Percentiles rank a stretch among this genome's conserved stretches.
phyloP scores from a whole-genome alignment of 1,284 basidiomycete species.

The Porogramme epimiltina region DNA sequence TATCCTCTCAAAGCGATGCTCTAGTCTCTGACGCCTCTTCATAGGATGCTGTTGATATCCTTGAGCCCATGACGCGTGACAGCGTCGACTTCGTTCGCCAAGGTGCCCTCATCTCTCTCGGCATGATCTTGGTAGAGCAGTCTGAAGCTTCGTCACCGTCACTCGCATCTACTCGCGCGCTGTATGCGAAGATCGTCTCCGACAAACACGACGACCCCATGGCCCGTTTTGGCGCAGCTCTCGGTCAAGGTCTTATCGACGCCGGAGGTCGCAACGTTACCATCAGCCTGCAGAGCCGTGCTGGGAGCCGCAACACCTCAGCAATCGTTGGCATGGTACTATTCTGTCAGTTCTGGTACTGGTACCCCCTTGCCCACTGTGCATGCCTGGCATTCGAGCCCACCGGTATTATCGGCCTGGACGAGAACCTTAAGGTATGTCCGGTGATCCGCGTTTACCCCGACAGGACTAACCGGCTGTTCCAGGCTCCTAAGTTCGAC shows the following conservation, averaged over 20 bases:
- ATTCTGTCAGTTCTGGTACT: conserved; percentile 99
- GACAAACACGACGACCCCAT: conserved; percentile 98
- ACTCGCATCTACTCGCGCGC: conserved; percentile 74
- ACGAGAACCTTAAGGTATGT: conserved; percentile 69
- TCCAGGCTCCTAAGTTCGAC: conserved; percentile 86
- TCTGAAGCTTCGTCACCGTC: conserved; percentile 88
- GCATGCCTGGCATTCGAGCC: conserved; percentile 91
- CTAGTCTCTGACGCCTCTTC: background rate
- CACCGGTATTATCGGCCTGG: conserved; percentile 90
- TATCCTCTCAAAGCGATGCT: background rate
- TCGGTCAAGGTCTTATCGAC: conserved; percentile 95
- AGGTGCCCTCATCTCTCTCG: conserved; percentile 93
- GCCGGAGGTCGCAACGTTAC: conserved; percentile 95
- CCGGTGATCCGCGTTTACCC: background rate
- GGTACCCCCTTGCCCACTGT: conserved; percentile 97
- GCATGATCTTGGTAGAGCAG: conserved; percentile 95
- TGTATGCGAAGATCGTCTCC: conserved; percentile 86
- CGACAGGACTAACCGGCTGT: background rate
- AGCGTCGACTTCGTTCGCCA: conserved; percentile 97
- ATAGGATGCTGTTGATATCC: conserved; percentile 90
- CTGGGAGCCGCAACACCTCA: conserved; percentile 87
- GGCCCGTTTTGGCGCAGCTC: conserved; percentile 93
- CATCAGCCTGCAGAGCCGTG: conserved; percentile 88
- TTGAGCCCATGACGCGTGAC: conserved; percentile 97
- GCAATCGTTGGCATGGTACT: conserved; percentile 95